phyloP scores from a whole-genome alignment of 169 alveolate genomes.

The Plasmodium falciparum region DNA sequence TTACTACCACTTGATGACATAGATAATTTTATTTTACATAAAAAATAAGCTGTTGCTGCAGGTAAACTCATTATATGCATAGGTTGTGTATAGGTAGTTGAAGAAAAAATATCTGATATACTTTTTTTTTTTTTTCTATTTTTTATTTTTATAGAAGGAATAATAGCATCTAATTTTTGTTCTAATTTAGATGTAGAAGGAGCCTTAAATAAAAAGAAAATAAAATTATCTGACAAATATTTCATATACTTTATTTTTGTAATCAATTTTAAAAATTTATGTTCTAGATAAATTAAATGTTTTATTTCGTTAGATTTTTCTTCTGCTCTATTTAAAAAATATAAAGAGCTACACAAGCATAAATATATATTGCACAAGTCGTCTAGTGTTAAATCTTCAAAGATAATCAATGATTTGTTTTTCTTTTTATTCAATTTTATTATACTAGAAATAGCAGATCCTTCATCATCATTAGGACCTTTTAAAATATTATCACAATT shows the following conservation, averaged over 20 bases:
- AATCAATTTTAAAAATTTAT: slow-evolving; percentile 35
- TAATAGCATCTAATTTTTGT: slow-evolving; percentile 35
- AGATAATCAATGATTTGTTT: slow-evolving; percentile 1
- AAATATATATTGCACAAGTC: slow-evolving; percentile 47
- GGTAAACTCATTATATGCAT: slow-evolving; percentile 39
- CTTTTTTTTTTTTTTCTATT: slow-evolving; percentile 18
- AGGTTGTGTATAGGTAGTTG: slow-evolving; percentile 9
- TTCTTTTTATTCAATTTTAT: slow-evolving; percentile 21
- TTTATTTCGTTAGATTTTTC: slow-evolving; percentile 46
- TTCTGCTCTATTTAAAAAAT: slow-evolving; percentile 50
- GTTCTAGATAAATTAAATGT: slow-evolving; percentile 49
- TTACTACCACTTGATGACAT: slow-evolving; percentile 20
- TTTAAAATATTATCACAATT: background rate
- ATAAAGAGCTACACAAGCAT: slow-evolving; percentile 44
- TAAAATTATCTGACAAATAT: slow-evolving; percentile 59
- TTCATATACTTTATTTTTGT: slow-evolving; percentile 55
- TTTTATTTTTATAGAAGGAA: slow-evolving; percentile 32
- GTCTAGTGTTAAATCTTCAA: slow-evolving; percentile 49
- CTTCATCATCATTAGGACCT: background rate
- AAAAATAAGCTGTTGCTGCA: slow-evolving; percentile 55
- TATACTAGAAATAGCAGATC: slow-evolving; percentile 29
- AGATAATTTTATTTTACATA: slow-evolving; percentile 61
- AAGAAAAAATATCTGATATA: slow-evolving; percentile 30
- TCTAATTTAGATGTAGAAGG: slow-evolving; percentile 58
- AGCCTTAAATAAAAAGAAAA: slow-evolving; percentile 44